Evolutionary conservation across 805 yeast genomes (phyloP).

Genomic region (Clavispora phyllophila): DNA sequence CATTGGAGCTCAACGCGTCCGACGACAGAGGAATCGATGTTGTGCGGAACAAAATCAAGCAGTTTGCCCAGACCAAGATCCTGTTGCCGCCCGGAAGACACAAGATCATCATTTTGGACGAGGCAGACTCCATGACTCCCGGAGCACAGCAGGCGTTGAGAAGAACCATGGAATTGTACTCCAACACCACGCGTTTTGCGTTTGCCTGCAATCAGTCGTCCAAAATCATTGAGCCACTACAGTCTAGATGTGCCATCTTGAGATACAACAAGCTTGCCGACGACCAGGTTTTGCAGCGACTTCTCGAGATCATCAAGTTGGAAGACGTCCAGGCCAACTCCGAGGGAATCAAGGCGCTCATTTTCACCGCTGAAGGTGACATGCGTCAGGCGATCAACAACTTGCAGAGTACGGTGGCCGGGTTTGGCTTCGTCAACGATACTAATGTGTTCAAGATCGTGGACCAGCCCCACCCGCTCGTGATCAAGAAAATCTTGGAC

Average conservation of each 20-base stretch:
- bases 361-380: constrained; percentile 96
- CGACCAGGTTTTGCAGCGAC: constrained; percentile 74
- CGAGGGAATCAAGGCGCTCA: constrained; percentile 87
- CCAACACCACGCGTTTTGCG: constrained; percentile 96
- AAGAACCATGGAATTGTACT: constrained; percentile 91
- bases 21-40: constrained; percentile 98
- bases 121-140: constrained; percentile 95
- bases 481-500: constrained; percentile 59
- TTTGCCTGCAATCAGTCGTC: constrained; percentile 94
- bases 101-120: constrained; percentile 89
- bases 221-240: constrained; percentile 94
- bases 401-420: constrained; percentile 89
- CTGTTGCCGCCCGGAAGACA: constrained; percentile 84
- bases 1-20: constrained; percentile 88
- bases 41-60: constrained; percentile 88
- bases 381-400: constrained; percentile 98
- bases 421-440: constrained; percentile 86
- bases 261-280: constrained; percentile 78
- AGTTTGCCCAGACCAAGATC: constrained; percentile 92
- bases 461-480: constrained; percentile 92
- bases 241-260: constrained; percentile 92
- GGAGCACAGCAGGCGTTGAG: constrained; percentile 95
- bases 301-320: constrained; percentile 60
- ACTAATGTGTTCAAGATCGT: constrained; percentile 93
- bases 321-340: constrained; percentile 77